phyloP scores from a whole-genome alignment of 441 rosid species.

The Flueggea neowawraea region DNA sequence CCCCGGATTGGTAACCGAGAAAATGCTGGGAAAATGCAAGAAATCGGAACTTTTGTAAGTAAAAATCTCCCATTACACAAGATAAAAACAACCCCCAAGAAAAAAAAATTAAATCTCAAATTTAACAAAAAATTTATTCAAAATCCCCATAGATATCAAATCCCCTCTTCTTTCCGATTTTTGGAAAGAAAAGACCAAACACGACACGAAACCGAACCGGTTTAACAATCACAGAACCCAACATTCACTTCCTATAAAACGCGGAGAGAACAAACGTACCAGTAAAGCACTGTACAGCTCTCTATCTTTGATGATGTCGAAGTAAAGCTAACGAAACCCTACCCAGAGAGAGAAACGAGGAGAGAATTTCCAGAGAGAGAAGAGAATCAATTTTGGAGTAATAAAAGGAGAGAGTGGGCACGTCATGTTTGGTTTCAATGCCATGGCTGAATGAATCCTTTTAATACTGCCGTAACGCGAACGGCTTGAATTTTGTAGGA shows the following conservation, averaged over 20 bases:
- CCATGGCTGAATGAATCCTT: not conserved
- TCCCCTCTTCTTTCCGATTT: not conserved
- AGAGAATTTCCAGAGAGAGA: slow-evolving; percentile 14
- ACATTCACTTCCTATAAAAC: not conserved
- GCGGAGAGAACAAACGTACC: slow-evolving; percentile 22
- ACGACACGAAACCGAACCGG: not conserved
- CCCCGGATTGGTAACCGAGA: not conserved
- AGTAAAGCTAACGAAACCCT: slow-evolving; percentile 42
- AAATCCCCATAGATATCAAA: not conserved
- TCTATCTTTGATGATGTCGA: slow-evolving; percentile 25
- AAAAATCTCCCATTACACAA: too few relatives aligned
- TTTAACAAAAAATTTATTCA: not conserved
- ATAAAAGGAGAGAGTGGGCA: slow-evolving; percentile 28
- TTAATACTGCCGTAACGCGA: slow-evolving; percentile 53
- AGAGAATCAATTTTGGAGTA: slow-evolving; percentile 21
- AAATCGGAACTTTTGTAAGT: not conserved
- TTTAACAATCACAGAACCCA: not conserved
- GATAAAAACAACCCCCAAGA: not conserved
- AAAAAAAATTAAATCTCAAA: not conserved
- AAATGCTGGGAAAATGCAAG: not conserved
- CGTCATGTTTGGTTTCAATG: slow-evolving; percentile 27
- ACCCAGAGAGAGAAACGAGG: slow-evolving; percentile 7
- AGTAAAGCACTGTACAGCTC: slow-evolving; percentile 16
- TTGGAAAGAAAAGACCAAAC: not conserved
- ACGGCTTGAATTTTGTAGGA: slow-evolving; percentile 10